These are phyloP conservation scores for Cytospora piceae DNA, from an alignment of 2,329 filamentous ascomycete species.

Conservation along the genomic window DNA sequence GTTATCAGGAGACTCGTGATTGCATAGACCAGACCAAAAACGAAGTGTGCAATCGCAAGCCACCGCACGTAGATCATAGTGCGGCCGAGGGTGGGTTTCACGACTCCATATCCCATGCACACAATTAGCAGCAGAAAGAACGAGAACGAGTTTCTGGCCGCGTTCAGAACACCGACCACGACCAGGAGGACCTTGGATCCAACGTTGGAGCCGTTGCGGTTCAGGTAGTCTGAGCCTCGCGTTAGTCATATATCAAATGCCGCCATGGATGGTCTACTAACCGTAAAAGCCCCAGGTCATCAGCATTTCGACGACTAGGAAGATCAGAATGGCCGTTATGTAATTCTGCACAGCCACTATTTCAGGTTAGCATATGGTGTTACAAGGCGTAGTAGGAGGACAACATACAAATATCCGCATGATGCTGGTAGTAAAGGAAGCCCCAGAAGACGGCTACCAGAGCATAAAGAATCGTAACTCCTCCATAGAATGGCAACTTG, in stretches of 20 bases:
- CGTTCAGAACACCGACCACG: slow-evolving; percentile 89
- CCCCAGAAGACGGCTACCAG: slow-evolving; percentile 87
- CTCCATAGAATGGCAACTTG: slow-evolving; percentile 96
- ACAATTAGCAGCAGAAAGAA: slow-evolving; percentile 98
- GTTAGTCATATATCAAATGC: slow-evolving; percentile 10
- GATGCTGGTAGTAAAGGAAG: slow-evolving; percentile 93
- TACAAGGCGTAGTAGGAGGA: background rate
- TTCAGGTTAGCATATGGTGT: slow-evolving; percentile 38
- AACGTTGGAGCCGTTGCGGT: slow-evolving; percentile 81
- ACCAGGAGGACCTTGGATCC: slow-evolving; percentile 86
- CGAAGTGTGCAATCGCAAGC: slow-evolving; percentile 88
- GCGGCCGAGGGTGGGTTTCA: slow-evolving; percentile 87
- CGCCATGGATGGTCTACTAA: slow-evolving; percentile 37
- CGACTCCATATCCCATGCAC: slow-evolving; percentile 98
- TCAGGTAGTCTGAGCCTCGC: slow-evolving; percentile 74
- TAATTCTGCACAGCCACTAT: slow-evolving; percentile 95
- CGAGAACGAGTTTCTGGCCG: slow-evolving; percentile 93
- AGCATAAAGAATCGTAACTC: slow-evolving; percentile 90
- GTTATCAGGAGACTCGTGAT: slow-evolving; percentile 87
- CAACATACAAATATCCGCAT: slow-evolving; percentile 79
- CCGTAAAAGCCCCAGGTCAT: slow-evolving; percentile 99
- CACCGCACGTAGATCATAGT: slow-evolving; percentile 94
- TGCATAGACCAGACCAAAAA: slow-evolving; percentile 93
- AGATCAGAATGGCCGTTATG: slow-evolving; percentile 94
- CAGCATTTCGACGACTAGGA: slow-evolving; percentile 92